Base-by-base conservation (phyloP, 225 moss, liverwort and hornwort genomes). In the Polytrichum commune region DNA sequence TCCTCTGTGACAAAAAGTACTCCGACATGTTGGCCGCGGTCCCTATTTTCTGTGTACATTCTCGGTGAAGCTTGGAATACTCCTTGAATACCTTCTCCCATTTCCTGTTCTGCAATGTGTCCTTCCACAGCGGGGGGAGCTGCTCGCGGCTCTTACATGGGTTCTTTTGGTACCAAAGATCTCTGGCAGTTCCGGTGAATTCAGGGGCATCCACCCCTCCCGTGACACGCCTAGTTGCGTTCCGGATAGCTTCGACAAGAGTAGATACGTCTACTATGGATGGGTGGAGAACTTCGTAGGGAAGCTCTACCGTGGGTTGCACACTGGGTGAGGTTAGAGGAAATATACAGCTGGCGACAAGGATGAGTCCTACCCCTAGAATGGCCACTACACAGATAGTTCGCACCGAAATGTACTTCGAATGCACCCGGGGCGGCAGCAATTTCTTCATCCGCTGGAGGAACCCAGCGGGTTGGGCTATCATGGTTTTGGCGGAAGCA, bases 51-150 rank as follows among this genome's bases (percentile, higher is more conserved):
- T 75, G 70, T 78, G 81, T 78, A 25, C 95, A 95, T 27, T 84
- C 83, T 57, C 95, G 91, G 64, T 95, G 92, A 18, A 95, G 81
- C 64, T 81, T 85, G 62, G 84, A 80, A 68, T 93, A 95, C 35
- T 85, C 86, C 4, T 58, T 67, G 65, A 91, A 77, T 8, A 95
- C 89, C 54, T 30, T 66, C 23, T 68, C 66, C 95, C 92, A 95
- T 0, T 85, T 83, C 19, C 33, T 19, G 74, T 95, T 95, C 35
- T 80, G 73, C 8, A 62, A 62, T 69, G 81, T 78, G 60, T 91
- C 89, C 24, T 72, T 5, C 1, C 76, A 88, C 55, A 90, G 75
- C 19, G 79, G 89, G 55, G 91, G 89, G 7, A 89, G 83, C 75
- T 90, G 89, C 25, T 29, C 38, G 60, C 91, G 89, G 29, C 86